Base-by-base conservation (phyloP, 345 rosid genomes). In the Citrus inodora region DNA sequence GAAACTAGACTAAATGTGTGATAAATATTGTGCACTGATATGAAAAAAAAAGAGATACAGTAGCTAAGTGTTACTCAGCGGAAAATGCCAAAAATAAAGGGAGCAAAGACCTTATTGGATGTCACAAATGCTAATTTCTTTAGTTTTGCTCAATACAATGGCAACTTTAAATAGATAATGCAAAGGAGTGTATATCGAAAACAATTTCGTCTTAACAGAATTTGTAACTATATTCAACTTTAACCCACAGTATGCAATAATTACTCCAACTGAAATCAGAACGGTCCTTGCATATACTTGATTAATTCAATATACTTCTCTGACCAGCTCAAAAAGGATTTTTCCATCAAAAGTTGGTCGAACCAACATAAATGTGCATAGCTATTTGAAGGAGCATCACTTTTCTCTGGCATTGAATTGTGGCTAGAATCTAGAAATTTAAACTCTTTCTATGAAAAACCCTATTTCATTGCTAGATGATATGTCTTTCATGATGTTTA, bases 21-120 rank as follows among this genome's bases (percentile, higher is more conserved):
- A 75, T 59, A 8, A 40, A 78, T 56, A 59, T 46, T 59, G 59
- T 28, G 63, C 69, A 67, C 17, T 25, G 68, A 75, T 58, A 21
- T n/a, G 21, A 37, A 65, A 33, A 14, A 46, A 37, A 37, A 37
- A 37, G 53, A 70, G 79, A 32, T 65, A 55, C 46, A 76, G 61
- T 51, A 27, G 33, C 6, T 61, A 3, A 25, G 6, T 24, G 17
- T 9, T 25, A 61, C 32, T 61, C 11, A 61, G 65, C 33, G 28
- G 24, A 74, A 78, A 72, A 59, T 35, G 65, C 28, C 32, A 56
- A 67, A 56, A 13, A 46, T 30, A 5, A 22, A 7, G 17, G 62
- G 21, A 32, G 42, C 19, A 53, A 46, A 28, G 4, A 27, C 53
- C 19, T 24, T 68, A 42, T 68, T 42, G 2, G 72, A 68, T n/a